A percentile compares a stretch with the other conserved stretches of the same genome.
Evolutionary conservation across 1,284 basidiomycete species (phyloP).

Genomic region (Nidula niveotomentosa): DNA sequence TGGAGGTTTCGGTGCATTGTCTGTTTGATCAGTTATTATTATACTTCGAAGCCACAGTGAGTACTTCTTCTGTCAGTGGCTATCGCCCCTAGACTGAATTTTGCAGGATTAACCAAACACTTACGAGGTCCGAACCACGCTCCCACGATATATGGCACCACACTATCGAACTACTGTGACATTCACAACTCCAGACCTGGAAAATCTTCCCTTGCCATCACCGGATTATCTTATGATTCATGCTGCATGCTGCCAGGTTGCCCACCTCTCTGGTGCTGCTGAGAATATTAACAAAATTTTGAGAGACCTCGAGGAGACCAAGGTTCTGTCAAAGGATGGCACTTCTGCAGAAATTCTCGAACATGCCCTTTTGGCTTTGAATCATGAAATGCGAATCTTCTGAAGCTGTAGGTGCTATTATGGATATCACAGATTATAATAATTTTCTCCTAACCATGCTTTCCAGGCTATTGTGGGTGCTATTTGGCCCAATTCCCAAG

Average conservation of each 20-base stretch:
- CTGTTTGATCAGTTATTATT: conserved; percentile 20
- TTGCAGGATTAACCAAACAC: neutral
- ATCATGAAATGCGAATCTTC: no score
- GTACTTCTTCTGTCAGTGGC: neutral
- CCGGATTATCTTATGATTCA: conserved; percentile 12
- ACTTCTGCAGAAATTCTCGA: conserved; percentile 18
- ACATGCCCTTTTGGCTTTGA: neutral
- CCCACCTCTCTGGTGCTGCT: conserved; percentile 27
- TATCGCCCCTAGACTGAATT: neutral
- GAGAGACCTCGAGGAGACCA: conserved; percentile 21
- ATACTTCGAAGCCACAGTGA: conserved; percentile 26
- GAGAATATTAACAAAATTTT: conserved; percentile 21
- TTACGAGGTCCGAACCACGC: neutral
- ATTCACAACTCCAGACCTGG: neutral
- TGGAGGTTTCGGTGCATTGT: conserved; percentile 14
- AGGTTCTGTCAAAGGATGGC: conserved; percentile 22
- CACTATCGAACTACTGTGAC: neutral
- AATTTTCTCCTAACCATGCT: no score
- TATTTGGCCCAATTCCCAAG: no score
- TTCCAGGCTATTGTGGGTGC: no score
- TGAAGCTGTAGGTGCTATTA: no score
- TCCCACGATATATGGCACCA: no score
- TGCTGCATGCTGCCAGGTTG: conserved; percentile 24
- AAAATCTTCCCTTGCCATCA: conserved; percentile 6
- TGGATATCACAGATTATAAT: no score